Evolutionary conservation across 1,284 basidiomycete species (phyloP).

Genomic region (Tremellales sp.): DNA sequence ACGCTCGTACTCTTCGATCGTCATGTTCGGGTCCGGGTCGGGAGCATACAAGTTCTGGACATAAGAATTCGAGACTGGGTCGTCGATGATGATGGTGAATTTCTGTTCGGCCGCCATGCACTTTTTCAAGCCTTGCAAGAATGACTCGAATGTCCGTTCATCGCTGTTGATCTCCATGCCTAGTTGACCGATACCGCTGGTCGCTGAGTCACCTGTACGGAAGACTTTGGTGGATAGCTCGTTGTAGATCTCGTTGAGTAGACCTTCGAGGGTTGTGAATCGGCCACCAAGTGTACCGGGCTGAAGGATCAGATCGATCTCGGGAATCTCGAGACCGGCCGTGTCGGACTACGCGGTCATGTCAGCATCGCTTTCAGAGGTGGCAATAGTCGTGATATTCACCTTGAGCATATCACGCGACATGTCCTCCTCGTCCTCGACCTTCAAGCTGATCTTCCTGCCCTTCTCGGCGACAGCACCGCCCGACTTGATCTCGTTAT

Average conservation of each 20-base stretch:
- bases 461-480: conserved; percentile 80
- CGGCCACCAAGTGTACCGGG: conserved; percentile 96
- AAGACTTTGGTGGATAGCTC: conserved; percentile 91
- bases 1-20: conserved; percentile 74
- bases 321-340: conserved; percentile 84
- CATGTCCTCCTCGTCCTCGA: conserved; percentile 91
- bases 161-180: conserved; percentile 50
- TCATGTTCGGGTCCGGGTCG: conserved; percentile 88
- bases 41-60: conserved; percentile 93
- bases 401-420: conserved; percentile 91
- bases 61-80: conserved; percentile 93
- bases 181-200: conserved; percentile 34
- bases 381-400: conserved; percentile 5
- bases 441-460: conserved; percentile 81
- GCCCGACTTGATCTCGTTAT: conserved; percentile 97
- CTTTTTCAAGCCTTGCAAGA: conserved; percentile 74
- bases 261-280: conserved; percentile 95
- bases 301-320: conserved; percentile 88
- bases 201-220: conserved; percentile 51
- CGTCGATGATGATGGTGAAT: conserved; percentile 92
- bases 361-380: no score
- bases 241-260: conserved; percentile 91
- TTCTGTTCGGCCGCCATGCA: conserved; percentile 70
- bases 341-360: conserved; percentile 86
- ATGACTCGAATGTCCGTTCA: conserved; percentile 62